Evolutionary conservation across 495 filamentous ascomycete species (phyloP).

Genomic region (Entonaema liquescens): DNA sequence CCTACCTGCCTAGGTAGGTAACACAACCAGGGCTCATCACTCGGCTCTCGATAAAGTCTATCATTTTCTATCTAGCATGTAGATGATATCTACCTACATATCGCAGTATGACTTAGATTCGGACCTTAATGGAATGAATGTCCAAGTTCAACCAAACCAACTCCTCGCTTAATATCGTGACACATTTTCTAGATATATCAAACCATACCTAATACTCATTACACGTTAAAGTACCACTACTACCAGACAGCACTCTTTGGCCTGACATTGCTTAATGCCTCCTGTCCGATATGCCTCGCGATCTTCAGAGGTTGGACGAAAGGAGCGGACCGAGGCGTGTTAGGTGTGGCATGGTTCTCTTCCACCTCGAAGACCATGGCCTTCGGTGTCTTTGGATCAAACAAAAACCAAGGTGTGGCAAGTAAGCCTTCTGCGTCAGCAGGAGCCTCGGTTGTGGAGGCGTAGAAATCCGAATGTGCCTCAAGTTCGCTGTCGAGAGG

Average conservation of each 20-base stretch:
- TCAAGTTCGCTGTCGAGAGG: neutral
- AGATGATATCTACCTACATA: neutral
- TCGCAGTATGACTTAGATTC: neutral
- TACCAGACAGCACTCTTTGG: conserved; percentile 18
- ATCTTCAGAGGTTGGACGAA: conserved; percentile 3
- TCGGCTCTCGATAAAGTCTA: neutral
- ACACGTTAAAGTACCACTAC: conserved; percentile 62
- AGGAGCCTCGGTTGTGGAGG: neutral
- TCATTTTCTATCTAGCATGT: too few relatives aligned
- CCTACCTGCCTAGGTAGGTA: too few relatives aligned
- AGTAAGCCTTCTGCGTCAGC: neutral
- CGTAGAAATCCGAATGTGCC: neutral
- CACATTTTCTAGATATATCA: neutral
- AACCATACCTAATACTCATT: conserved; percentile 51
- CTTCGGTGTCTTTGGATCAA: conserved; percentile 13
- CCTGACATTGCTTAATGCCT: conserved; percentile 3
- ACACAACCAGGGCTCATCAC: neutral
- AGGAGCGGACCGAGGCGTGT: conserved; percentile 29
- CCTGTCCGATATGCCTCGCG: conserved; percentile 8
- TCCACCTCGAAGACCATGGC: conserved; percentile 40
- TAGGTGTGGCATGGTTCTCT: conserved; percentile 45
- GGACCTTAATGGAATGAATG: neutral
- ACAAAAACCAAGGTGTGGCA: neutral
- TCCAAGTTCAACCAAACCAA: neutral
- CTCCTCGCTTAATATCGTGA: conserved; percentile 4